These are phyloP conservation scores for Musa itinerans DNA, from an alignment of 176 grass and related monocot species.

Conservation along the genomic window DNA sequence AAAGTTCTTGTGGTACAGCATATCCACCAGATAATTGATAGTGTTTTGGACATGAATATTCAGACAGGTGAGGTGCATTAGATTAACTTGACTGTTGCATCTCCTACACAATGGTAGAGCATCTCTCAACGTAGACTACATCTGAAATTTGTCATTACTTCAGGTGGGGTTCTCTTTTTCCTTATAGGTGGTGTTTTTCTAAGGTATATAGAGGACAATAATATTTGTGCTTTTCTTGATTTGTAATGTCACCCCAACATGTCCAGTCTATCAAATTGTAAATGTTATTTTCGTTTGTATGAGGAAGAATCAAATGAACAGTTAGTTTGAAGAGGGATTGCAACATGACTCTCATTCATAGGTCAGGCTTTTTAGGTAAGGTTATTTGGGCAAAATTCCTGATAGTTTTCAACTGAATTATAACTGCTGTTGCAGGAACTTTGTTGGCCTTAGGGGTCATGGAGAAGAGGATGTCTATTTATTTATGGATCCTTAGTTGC, in stretches of 20 bases:
- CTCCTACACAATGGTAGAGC: background rate
- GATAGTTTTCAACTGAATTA: constrained; percentile 9
- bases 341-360: background rate
- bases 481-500: too few species aligned
- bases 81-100: background rate
- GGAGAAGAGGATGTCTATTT: background rate
- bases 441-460: constrained; percentile 11
- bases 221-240: background rate
- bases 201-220: background rate
- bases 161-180: background rate
- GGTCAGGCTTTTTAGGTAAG: constrained; percentile 3
- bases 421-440: constrained; percentile 17
- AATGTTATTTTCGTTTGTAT: background rate
- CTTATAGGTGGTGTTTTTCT: background rate
- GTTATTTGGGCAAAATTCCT: constrained; percentile 3
- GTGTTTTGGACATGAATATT: background rate
- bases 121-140: background rate
- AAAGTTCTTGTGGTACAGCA: background rate
- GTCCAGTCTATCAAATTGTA: background rate
- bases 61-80: background rate
- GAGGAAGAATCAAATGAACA: background rate
- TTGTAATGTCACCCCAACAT: background rate
- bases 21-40: background rate
- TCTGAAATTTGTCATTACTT: background rate
- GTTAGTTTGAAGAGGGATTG: constrained; percentile 7